Evolutionary conservation across 352 stramenopile species (phyloP).

Genomic region (Globisporangium parvum): DNA sequence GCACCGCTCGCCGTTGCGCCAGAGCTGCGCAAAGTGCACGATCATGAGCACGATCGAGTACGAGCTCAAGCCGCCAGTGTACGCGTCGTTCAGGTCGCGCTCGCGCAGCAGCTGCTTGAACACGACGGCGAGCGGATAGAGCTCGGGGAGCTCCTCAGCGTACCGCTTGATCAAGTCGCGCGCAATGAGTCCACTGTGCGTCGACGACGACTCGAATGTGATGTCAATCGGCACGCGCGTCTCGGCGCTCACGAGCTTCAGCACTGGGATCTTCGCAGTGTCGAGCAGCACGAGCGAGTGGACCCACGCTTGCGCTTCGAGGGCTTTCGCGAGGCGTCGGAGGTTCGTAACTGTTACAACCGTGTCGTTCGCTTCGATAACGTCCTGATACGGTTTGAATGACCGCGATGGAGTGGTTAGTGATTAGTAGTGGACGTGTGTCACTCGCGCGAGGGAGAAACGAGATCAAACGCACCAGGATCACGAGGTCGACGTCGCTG

Average conservation of each 20-base stretch:
- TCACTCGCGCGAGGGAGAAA: neutral
- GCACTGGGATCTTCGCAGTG: conserved; percentile 74
- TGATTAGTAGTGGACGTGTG: neutral
- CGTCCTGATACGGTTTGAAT: conserved; percentile 18
- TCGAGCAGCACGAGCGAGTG: conserved; percentile 79
- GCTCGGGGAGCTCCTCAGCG: conserved; percentile 73
- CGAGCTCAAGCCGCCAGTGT: conserved; percentile 87
- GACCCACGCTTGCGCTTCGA: conserved; percentile 68
- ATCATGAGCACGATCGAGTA: conserved; percentile 93
- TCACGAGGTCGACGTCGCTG: conserved; percentile 83
- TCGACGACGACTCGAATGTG: conserved; percentile 77
- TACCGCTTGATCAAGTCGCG: conserved; percentile 84
- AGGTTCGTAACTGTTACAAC: conserved; percentile 54
- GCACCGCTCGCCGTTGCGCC: conserved; percentile 41
- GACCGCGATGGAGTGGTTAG: neutral
- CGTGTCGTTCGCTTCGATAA: conserved; percentile 59
- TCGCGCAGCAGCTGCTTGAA: conserved; percentile 89
- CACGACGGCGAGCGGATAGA: conserved; percentile 86
- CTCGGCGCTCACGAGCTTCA: conserved; percentile 75
- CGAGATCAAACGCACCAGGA: conserved; percentile 31
- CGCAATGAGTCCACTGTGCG: conserved; percentile 75
- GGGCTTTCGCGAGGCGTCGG: conserved; percentile 40
- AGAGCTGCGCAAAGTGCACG: conserved; percentile 79
- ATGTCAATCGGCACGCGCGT: conserved; percentile 82
- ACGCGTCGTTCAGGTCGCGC: conserved; percentile 88